Percentiles rank a stretch among this genome's conserved stretches.
phyloP scores from a whole-genome alignment of 2,329 filamentous ascomycete species.

The Trichoderma cornu-damae region DNA sequence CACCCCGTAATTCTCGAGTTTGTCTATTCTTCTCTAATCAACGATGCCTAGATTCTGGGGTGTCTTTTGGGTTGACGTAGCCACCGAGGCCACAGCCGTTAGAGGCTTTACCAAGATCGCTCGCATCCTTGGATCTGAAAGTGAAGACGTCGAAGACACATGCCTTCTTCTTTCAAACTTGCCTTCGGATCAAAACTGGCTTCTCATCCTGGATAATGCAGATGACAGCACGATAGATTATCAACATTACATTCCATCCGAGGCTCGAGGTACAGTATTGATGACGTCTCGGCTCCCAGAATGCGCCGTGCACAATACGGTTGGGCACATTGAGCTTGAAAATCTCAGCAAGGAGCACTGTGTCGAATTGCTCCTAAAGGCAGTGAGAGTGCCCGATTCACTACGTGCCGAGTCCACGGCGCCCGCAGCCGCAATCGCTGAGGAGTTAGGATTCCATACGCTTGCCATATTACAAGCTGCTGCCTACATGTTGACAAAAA shows the following conservation, averaged over 20 bases:
- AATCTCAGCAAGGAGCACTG: constrained; percentile 10
- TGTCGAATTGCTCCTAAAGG: neutral
- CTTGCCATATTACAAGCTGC: constrained; percentile 11
- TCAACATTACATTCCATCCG: neutral
- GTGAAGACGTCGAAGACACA: neutral
- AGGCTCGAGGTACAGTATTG: neutral
- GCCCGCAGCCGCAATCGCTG: neutral
- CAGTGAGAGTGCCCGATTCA: neutral
- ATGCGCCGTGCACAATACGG: neutral
- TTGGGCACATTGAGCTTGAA: neutral
- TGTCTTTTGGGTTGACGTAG: constrained; percentile 14
- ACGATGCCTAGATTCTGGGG: neutral
- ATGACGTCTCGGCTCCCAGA: constrained; percentile 10
- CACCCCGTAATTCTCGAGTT: neutral
- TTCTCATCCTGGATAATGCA: constrained; percentile 43
- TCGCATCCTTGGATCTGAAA: neutral
- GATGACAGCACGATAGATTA: constrained; percentile 31
- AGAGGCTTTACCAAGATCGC: neutral
- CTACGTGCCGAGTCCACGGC: neutral
- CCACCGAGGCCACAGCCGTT: neutral
- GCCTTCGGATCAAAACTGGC: constrained; percentile 28
- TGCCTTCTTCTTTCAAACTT: neutral
- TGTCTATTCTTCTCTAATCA: neutral
- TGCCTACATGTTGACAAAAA: neutral
- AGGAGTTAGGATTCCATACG: constrained; percentile 11